Conservation (phyloP, 179 eudicot genomes). For the Heliamphora pulchella region DNA sequence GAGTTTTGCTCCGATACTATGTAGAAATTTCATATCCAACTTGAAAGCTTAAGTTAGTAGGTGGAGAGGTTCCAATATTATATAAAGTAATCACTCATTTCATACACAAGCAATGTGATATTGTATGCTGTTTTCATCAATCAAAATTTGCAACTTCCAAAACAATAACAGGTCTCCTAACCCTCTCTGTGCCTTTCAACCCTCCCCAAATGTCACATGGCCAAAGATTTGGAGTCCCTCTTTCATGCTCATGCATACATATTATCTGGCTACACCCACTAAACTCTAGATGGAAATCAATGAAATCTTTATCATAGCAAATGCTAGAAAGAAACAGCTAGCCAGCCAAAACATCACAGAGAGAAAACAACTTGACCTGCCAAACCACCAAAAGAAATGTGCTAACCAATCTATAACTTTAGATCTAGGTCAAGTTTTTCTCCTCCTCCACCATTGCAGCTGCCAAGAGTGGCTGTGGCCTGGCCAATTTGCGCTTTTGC, state of each 20-base stretch:
- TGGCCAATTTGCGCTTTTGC: slow-evolving; percentile 18
- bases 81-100: too few species aligned
- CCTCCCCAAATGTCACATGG: slow-evolving; percentile 3
- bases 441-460: slow-evolving; percentile 28
- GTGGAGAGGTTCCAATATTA: too few species aligned
- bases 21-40: too few species aligned
- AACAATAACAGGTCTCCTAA: slow-evolving; percentile 8
- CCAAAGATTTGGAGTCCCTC: slow-evolving; percentile 10
- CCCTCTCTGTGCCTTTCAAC: not conserved
- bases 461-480: slow-evolving; percentile 11
- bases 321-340: not conserved
- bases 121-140: not conserved
- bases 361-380: not conserved
- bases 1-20: too few species aligned
- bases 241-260: not conserved
- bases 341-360: slow-evolving; percentile 1
- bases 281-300: not conserved
- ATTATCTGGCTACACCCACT: not conserved
- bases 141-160: slow-evolving; percentile 1
- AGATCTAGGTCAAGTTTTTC: slow-evolving; percentile 56
- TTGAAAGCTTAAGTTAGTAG: too few species aligned
- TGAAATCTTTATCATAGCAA: not conserved
- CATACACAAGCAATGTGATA: too few species aligned
- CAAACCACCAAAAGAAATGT: not conserved
- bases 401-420: slow-evolving; percentile 30